phyloP scores from a whole-genome alignment of 1,139 yeast species.

The Chernovozyma aurita region DNA sequence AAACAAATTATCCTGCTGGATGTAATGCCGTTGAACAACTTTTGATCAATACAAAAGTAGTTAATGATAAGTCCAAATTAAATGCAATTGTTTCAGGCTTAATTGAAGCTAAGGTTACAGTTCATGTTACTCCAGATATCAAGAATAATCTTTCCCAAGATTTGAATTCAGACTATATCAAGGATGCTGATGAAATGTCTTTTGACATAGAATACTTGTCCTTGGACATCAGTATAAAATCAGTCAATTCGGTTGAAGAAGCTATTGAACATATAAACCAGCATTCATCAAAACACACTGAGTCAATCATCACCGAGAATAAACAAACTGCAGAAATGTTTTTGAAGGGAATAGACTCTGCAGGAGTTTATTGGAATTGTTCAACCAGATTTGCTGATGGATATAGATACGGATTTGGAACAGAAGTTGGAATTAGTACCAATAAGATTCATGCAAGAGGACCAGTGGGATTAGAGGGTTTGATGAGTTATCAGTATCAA shows the following conservation, averaged over 20 bases:
- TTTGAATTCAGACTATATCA: conserved; percentile 16
- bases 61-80: conserved; percentile 29
- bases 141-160: conserved; percentile 14
- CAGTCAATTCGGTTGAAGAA: conserved; percentile 52
- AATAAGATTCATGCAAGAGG: conserved; percentile 97
- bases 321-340: conserved; percentile 68
- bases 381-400: conserved; percentile 98
- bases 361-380: conserved; percentile 98
- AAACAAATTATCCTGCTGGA: conserved; percentile 96
- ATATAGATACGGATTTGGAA: conserved; percentile 95
- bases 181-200: conserved; percentile 49
- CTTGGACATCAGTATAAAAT: conserved; percentile 71
- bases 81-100: conserved; percentile 45
- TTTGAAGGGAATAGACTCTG: conserved; percentile 83
- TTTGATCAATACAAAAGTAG: conserved; percentile 57
- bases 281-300: conserved; percentile 97
- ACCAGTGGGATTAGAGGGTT: conserved; percentile 96
- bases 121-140: conserved; percentile 62
- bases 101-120: conserved; percentile 61
- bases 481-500: conserved; percentile 93
- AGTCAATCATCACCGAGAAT: conserved; percentile 77
- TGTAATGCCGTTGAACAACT: conserved; percentile 95
- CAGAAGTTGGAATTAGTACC: conserved; percentile 97
- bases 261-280: conserved; percentile 82
- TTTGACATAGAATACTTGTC: conserved; percentile 83